Conservation (phyloP, 345 rosid species). For the Citrus unshiu region DNA sequence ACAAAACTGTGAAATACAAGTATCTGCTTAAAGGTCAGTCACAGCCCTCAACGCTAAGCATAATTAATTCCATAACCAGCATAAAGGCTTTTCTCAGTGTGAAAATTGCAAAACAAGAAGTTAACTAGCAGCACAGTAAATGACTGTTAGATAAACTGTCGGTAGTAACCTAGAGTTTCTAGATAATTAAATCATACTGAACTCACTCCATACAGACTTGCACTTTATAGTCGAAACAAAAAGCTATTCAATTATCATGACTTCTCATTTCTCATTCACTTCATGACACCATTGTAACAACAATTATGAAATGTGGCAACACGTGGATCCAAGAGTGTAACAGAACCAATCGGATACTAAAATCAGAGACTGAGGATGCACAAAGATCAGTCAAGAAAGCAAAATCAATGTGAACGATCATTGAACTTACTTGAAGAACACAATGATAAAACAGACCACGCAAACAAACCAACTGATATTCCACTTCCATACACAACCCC, state of each 20-base stretch:
- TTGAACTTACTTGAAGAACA: not conserved
- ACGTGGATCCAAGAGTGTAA: not conserved
- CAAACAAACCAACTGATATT: not conserved
- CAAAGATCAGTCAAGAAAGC: not conserved
- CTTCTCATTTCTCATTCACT: not conserved
- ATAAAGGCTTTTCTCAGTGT: not conserved
- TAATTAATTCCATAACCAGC: not conserved
- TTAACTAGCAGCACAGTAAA: not conserved
- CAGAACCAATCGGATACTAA: not conserved
- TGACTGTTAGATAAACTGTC: not conserved
- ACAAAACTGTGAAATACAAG: not conserved
- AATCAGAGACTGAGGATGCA: not conserved
- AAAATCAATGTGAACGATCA: not conserved
- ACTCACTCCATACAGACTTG: not conserved
- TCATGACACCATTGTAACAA: not conserved
- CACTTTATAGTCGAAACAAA: not conserved
- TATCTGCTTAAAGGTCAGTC: not conserved
- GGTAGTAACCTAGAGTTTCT: not conserved
- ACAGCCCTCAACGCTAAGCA: not conserved
- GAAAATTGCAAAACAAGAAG: not conserved
- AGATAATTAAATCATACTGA: not conserved
- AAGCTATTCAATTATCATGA: not conserved
- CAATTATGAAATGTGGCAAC: not conserved
- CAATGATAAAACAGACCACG: not conserved
- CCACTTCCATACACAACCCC: not conserved